Evolutionary conservation across 2,329 filamentous ascomycete species (phyloP), one percentile per base, ranked within the genome.

Genomic region (Calonectria honghensis): DNA sequence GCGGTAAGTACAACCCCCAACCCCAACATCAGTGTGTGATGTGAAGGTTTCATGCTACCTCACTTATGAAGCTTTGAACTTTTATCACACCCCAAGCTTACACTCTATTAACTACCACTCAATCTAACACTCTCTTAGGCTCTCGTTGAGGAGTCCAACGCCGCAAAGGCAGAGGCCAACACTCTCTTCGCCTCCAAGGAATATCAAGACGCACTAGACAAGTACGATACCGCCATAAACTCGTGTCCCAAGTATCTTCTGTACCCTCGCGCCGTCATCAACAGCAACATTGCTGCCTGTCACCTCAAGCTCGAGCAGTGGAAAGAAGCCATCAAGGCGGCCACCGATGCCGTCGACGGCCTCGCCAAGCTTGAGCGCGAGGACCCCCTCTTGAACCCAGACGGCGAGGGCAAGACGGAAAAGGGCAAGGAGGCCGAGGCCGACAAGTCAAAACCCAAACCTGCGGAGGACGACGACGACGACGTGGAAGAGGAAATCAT

Each of bases 211-310:
- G 96, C 96, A 51, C 93, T 98, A 76, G 91, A 93, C 78, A 93
- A 91, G 75, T 98, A 98, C 86, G 93, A 96, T 81, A 91, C 94
- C 78, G 96, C 97, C 29, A 88, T 97, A 4, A 89, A 92, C 16
- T 90, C 93, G 10, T 96, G 95, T 81, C 96, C 96, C 2, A 93
- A 92, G 77, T 97, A 98, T 83, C 91, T 98, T 32, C 93, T 96
- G 83, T 98, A 95, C 86, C 95, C 98, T 79, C 89, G 96, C 76
- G 95, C 96, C 32, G 95, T 98, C 13, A 89, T 98, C 7, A 92
- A 93, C 73, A 96, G 94, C 83, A 98, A 98, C 86, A 93, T 98
- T 78, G 91, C 96, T 2, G 96, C 96, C 13, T 98, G 96, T 82
- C 92, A 98, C 80, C 84, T 98, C 70, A 97, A 97, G 83, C 88